Percentiles rank a stretch among this genome's conserved stretches.
These are phyloP conservation scores for Puccinia triticina DNA, from an alignment of 1,284 basidiomycete species.

Conservation along the genomic window DNA sequence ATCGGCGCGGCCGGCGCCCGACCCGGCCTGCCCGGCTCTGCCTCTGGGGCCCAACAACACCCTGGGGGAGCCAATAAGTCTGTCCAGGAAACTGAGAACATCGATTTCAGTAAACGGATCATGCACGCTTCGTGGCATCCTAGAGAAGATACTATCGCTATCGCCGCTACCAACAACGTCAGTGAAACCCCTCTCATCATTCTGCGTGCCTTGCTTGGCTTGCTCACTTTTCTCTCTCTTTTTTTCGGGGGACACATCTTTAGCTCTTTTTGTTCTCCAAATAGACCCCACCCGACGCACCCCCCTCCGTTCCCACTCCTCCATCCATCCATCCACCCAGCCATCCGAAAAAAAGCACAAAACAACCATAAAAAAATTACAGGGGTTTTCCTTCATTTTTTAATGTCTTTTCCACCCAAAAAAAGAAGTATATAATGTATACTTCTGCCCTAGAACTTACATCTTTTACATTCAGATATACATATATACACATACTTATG, in stretches of 20 bases:
- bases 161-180: conserved; percentile 63
- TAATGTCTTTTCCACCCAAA: no score
- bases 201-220: no score
- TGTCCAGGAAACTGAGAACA: conserved; percentile 75
- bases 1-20: conserved; percentile 70
- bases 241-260: no score
- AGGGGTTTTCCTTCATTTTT: no score
- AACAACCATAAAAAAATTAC: background rate
- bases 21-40: conserved; percentile 70
- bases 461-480: no score
- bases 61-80: conserved; percentile 69
- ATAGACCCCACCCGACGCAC: no score
- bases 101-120: conserved; percentile 96
- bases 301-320: no score
- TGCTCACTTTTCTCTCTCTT: no score
- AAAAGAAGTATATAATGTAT: no score
- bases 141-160: conserved; percentile 84
- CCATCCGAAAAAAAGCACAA: background rate
- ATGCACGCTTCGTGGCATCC: conserved; percentile 85
- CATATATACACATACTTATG: no score
- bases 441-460: no score
- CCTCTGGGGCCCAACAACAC: conserved; percentile 65
- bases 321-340: background rate
- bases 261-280: conserved; percentile 23
- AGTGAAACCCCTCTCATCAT: background rate